These are phyloP conservation scores for Ustilago loliicola DNA, from an alignment of 1,284 basidiomycete genomes.

Conservation along the genomic window DNA sequence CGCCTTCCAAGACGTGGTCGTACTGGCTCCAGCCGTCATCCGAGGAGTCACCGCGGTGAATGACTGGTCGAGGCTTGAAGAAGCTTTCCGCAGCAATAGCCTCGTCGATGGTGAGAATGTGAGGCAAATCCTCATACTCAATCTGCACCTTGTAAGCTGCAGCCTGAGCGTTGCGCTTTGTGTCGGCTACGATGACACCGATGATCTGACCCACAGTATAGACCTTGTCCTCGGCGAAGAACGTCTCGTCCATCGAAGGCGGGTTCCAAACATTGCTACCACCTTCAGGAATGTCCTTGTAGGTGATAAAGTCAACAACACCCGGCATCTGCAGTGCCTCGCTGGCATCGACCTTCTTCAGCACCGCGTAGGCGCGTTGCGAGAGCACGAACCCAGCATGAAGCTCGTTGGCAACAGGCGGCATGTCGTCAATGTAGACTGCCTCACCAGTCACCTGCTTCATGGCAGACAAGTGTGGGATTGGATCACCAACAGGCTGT, in stretches of 20 bases:
- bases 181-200: conserved; percentile 69
- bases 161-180: conserved; percentile 69
- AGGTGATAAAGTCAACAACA: conserved; percentile 66
- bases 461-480: conserved; percentile 69
- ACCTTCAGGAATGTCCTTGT: conserved; percentile 65
- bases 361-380: conserved; percentile 68
- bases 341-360: conserved; percentile 64
- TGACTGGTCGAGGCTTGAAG: conserved; percentile 58
- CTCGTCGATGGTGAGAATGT: conserved; percentile 70
- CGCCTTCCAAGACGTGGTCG: conserved; percentile 65
- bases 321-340: conserved; percentile 67
- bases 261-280: conserved; percentile 70
- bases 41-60: conserved; percentile 54
- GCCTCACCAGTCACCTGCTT: conserved; percentile 71
- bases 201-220: conserved; percentile 69
- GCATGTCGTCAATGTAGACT: conserved; percentile 70
- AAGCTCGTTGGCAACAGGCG: conserved; percentile 65
- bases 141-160: conserved; percentile 69
- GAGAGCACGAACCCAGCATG: conserved; percentile 69
- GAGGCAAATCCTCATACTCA: conserved; percentile 70
- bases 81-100: conserved; percentile 64
- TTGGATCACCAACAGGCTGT: conserved; percentile 59
- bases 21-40: conserved; percentile 53
- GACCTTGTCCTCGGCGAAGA: conserved; percentile 70
- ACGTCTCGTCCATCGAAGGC: conserved; percentile 69